Evolutionary conservation across 805 yeast genomes (phyloP).

Genomic region (Nakazawaea sp.): DNA sequence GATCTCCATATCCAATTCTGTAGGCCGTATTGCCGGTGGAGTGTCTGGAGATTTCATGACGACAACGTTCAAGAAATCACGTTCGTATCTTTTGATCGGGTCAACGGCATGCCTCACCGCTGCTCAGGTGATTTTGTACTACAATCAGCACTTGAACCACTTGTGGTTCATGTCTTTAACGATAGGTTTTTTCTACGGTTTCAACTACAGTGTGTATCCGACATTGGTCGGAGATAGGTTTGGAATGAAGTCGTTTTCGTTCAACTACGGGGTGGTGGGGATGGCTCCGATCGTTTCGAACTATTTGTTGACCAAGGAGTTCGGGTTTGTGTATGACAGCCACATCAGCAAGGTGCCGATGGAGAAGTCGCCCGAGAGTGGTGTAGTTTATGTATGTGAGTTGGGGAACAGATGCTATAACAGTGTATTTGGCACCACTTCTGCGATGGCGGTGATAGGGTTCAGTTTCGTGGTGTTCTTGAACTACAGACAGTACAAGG

Average conservation of each 20-base stretch:
- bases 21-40: conserved; percentile 62
- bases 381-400: conserved; percentile 17
- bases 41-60: conserved; percentile 54
- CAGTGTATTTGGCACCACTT: conserved; percentile 32
- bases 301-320: conserved; percentile 49
- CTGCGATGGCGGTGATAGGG: conserved; percentile 24
- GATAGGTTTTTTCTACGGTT: conserved; percentile 69
- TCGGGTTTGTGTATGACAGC: conserved; percentile 59
- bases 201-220: conserved; percentile 65
- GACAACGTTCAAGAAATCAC: conserved; percentile 34
- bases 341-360: conserved; percentile 17
- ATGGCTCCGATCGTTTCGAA: conserved; percentile 61
- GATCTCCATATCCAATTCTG: conserved; percentile 61
- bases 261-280: conserved; percentile 69
- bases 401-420: conserved; percentile 26
- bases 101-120: conserved; percentile 41
- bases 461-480: conserved; percentile 16
- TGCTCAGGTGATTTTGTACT: conserved; percentile 44
- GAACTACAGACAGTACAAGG: conserved; percentile 10
- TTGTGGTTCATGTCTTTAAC: conserved; percentile 48
- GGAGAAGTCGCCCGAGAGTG: conserved; percentile 2
- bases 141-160: conserved; percentile 23
- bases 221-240: conserved; percentile 70
- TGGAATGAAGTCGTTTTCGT: conserved; percentile 61
- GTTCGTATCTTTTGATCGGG: conserved; percentile 47